Base-by-base conservation (phyloP, 257 asterid genomes). In the Leptodermis oblonga region DNA sequence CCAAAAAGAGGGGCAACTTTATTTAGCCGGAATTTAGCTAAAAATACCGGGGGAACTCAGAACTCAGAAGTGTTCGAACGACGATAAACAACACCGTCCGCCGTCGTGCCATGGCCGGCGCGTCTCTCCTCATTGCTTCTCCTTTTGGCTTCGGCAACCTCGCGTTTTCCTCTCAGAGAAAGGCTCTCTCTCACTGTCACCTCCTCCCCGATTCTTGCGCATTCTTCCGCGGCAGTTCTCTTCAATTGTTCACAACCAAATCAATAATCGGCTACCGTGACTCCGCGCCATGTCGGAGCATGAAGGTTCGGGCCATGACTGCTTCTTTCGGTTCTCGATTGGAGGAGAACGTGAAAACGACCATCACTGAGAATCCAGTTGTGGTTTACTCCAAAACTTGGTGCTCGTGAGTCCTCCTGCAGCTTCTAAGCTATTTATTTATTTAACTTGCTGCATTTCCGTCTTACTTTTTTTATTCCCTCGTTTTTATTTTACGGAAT, bases 301-400 rank as follows among this genome's bases (percentile, higher is more conserved):
- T 74, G 53, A 80, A 75, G 78, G 67, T 86, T 79, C 90, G 87
- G 72, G 87, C 94, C 59, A 85, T 81, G 90, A 78, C 89, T 71
- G 82, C 88, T 45, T 82, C 94, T 13, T 86, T 83, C 43, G 95
- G 89, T 30, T 79, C 88, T 28, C 73, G 85, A 48, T 71, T 86
- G 72, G 96, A 87, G 76, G 96, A 81, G 52, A 71, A 78, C 9
- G 89, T 93, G 52, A 83, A 83, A 77, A 83, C 79, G 67, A 83
- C 88, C 10, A 55, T 93, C 67, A 68, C 66, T 30, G 90, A 83
- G 5, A 86, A 83, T 71, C 94, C 97, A 31, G 92, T 93, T 49
- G 98, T 93, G 5, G 94, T 93, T 48, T 93, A 93, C 81, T 90
- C 98, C 81, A 93, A 93, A 79, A 81, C 92, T 51, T 88, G 96